Base-by-base conservation (phyloP, 2,329 filamentous ascomycete genomes). In the Fusarium lyarnte region DNA sequence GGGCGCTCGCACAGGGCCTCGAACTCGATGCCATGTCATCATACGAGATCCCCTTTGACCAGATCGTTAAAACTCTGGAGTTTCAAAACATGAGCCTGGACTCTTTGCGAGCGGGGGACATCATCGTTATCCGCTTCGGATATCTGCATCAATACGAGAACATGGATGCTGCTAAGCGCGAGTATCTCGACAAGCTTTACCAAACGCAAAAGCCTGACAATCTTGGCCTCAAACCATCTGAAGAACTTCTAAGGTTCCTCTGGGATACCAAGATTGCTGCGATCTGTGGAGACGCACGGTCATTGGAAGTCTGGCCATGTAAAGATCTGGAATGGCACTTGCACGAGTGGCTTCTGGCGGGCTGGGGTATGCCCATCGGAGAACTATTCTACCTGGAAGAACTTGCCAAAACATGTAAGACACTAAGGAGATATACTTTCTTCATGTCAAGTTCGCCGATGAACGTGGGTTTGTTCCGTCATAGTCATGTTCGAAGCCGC, bases 381-480 rank as follows among this genome's bases (percentile, higher is more conserved):
- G 81, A 84, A 46, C 61, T 80, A 11, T 80, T 79, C 25, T 76
- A 82, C 29, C 67, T 80, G 19, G 78, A 81, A 53, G 76, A 74
- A 23, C 61, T 81, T 47, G 75, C 77, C 25, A 75, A 84, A 81
- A 85, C 79, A 1, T 90, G 89, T 79, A 87, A 87, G 62, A 83
- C 84, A 62, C 81, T 83, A 16, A 82, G 79, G 12, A 38, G 84
- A n/a, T 86, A 83, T 78, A 80, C 78, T 1, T 88, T 88, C 68
- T 87, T 88, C 66, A 73, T 88, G 25, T 81, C 82, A 1, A 85
- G 83, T 57, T 79, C 82, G 42, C 85, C 84, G 3, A 75, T 87
- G 66, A 86, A 87, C 16, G 70, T 72, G 33, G 45, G 70, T 57
- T n/a, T 33, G 6, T 8, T 8, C 11, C 2, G 25, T 35, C 17